Percentiles rank a stretch among this genome's conserved stretches.
Evolutionary conservation across 2,329 filamentous ascomycete species (phyloP).

Genomic region (Chrysoporthe cubensis): DNA sequence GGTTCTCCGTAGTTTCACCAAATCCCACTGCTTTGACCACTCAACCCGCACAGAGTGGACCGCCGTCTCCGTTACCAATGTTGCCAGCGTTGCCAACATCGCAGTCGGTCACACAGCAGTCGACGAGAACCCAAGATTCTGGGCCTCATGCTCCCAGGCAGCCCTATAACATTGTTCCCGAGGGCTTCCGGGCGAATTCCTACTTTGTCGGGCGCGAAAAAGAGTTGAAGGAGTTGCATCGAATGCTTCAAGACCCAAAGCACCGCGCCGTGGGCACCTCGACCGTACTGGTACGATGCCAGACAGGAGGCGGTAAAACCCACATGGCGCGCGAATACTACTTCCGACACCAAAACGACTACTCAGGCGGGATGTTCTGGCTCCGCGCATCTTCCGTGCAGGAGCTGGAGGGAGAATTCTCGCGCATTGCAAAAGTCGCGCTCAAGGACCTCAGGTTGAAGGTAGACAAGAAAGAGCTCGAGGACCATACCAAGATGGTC

Average conservation of each 20-base stretch:
- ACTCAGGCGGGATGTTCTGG: constrained; percentile 72
- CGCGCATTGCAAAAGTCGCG: constrained; percentile 65
- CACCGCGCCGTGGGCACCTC: constrained; percentile 61
- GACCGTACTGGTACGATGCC: constrained; percentile 66
- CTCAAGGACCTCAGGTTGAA: constrained; percentile 48
- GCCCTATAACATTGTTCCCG: constrained; percentile 50
- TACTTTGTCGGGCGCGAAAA: constrained; percentile 64
- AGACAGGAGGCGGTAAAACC: constrained; percentile 70
- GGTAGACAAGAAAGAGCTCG: constrained; percentile 44
- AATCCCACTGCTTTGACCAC: constrained; percentile 25
- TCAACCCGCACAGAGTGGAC: constrained; percentile 16
- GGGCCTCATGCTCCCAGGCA: constrained; percentile 18
- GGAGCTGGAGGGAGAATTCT: constrained; percentile 65
- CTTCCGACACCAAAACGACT: constrained; percentile 61
- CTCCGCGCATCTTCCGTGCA: constrained; percentile 63
- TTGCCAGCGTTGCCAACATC: constrained; percentile 10
- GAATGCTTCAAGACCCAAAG: constrained; percentile 60
- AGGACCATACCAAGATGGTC: constrained; percentile 53
- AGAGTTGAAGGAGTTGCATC: constrained; percentile 61
- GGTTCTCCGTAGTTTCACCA: constrained; percentile 24
- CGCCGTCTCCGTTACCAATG: constrained; percentile 30
- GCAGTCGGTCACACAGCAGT: constrained; percentile 4
- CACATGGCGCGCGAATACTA: constrained; percentile 71
- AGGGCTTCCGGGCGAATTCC: constrained; percentile 65
- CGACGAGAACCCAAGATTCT: constrained; percentile 14